Conservation (phyloP, 2,329 filamentous ascomycete species). For the Ophiostoma tasmaniense region DNA sequence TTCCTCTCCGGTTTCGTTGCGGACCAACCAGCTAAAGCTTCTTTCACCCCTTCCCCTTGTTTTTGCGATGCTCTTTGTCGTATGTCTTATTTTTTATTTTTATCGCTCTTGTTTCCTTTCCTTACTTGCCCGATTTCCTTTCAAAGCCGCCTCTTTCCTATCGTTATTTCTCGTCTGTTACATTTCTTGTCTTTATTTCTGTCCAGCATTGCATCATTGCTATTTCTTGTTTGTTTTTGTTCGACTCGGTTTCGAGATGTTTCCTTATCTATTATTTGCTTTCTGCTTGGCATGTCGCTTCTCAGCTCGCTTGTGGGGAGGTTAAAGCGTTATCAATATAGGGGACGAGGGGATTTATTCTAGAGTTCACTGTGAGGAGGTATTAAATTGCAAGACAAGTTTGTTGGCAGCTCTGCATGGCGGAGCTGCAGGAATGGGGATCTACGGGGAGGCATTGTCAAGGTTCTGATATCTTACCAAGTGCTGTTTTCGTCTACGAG, state of each 20-base stretch:
- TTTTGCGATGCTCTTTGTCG: neutral
- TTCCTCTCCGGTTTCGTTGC: neutral
- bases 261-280: slow-evolving; percentile 17
- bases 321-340: slow-evolving; percentile 25
- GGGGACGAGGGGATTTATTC: slow-evolving; percentile 26
- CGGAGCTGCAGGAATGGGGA: neutral
- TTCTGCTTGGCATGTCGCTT: slow-evolving; percentile 28
- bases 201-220: neutral
- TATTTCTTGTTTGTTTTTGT: slow-evolving; percentile 14
- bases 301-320: slow-evolving; percentile 31
- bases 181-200: neutral
- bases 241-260: neutral
- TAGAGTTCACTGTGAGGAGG: slow-evolving; percentile 15
- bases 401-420: neutral
- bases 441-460: neutral
- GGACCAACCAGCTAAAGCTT: slow-evolving; percentile 4
- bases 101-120: too few relatives aligned
- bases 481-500: neutral
- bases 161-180: neutral
- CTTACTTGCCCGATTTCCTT: neutral
- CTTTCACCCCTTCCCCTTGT: neutral
- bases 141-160: neutral
- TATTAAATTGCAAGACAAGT: slow-evolving; percentile 17
- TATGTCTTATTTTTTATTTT: neutral
- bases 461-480: neutral